phyloP scores from a whole-genome alignment of 2,329 filamentous ascomycete genomes.

The Lachnellula cervina region DNA sequence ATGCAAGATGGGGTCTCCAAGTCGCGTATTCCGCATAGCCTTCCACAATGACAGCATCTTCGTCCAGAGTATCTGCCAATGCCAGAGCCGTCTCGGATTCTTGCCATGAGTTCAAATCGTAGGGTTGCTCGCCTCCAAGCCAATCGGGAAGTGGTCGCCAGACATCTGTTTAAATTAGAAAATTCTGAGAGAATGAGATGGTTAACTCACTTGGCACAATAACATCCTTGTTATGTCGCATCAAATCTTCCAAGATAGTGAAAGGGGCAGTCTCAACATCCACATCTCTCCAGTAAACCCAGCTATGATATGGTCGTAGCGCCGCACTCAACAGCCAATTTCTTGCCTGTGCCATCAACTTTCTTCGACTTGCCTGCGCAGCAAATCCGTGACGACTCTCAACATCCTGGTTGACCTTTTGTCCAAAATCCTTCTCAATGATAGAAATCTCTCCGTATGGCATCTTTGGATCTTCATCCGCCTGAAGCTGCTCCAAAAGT shows the following conservation, averaged over 20 bases:
- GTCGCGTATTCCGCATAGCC: slow-evolving; percentile 98
- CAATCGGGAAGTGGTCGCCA: slow-evolving; percentile 98
- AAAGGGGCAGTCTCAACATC: slow-evolving; percentile 97
- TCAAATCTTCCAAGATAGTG: slow-evolving; percentile 94
- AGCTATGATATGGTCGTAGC: slow-evolving; percentile 89
- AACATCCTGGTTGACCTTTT: slow-evolving; percentile 95
- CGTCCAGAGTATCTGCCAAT: slow-evolving; percentile 88
- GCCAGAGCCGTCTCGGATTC: slow-evolving; percentile 95
- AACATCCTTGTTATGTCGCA: slow-evolving; percentile 98
- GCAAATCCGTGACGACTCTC: slow-evolving; percentile 97
- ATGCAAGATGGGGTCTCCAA: slow-evolving; percentile 94
- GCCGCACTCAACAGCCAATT: slow-evolving; percentile 97
- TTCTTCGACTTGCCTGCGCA: slow-evolving; percentile 86
- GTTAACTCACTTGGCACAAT: slow-evolving; percentile 86
- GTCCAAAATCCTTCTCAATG: slow-evolving; percentile 97
- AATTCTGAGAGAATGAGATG: not conserved
- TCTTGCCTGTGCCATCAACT: slow-evolving; percentile 94
- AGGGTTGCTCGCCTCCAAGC: slow-evolving; percentile 97
- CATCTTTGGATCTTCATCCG: slow-evolving; percentile 70
- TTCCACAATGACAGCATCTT: slow-evolving; percentile 97
- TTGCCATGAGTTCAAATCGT: slow-evolving; percentile 98
- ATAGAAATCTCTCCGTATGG: slow-evolving; percentile 95
- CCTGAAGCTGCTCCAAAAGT: slow-evolving; percentile 74
- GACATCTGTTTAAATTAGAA: slow-evolving; percentile 60
- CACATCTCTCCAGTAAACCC: slow-evolving; percentile 99